Evolutionary conservation across 805 yeast genomes (phyloP), one percentile per base, ranked within the genome.

Genomic region (Candida orba): DNA sequence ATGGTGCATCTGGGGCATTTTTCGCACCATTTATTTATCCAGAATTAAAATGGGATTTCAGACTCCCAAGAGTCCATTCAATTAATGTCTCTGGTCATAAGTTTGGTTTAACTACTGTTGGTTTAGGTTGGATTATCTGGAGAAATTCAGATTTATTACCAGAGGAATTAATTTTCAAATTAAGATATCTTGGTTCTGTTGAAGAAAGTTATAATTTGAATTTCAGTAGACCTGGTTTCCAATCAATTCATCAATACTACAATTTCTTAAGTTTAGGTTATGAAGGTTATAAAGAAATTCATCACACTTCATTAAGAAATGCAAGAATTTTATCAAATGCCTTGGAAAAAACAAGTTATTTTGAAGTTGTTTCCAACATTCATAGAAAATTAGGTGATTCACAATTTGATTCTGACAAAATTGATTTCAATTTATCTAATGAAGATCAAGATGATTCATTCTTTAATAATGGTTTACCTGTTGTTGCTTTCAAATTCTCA

Each of bases 11-110:
- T 18, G 96, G 96, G 45, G 97, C 84, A 2, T 78, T 89, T 59
- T 75, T 89, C 36, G 95, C 95, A 2, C 95, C 97, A 17, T 84
- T 89, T 57, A 63, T 78, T 25, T 82, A 73, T 59, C 95, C 95
- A 4, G 75, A 82, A 15, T 70, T 80, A 49, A 75, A 71, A 52
- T 89, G 96, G 96, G 96, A 88, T 62, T 90, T 89, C 67, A 67
- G 79, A 48, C 60, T 84, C 39, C 76, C 77, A 23, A 73, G 96
- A 48, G 97, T 89, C 38, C 78, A 75, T 49, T 80, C 90, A 27
- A 88, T 89, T 66, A 90, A 88, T 68, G 77, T 95, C 10, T 84
- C 95, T 2, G 96, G 96, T 46, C 97, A 89, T 68, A 89, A 89
- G 66, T 89, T 85, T 65, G 97, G 97, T 31, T 69, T 89, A 40